Percentiles rank a stretch among this genome's conserved stretches.
phyloP scores from a whole-genome alignment of 2,329 filamentous ascomycete genomes.

The Arthrobotrys sinensis region DNA sequence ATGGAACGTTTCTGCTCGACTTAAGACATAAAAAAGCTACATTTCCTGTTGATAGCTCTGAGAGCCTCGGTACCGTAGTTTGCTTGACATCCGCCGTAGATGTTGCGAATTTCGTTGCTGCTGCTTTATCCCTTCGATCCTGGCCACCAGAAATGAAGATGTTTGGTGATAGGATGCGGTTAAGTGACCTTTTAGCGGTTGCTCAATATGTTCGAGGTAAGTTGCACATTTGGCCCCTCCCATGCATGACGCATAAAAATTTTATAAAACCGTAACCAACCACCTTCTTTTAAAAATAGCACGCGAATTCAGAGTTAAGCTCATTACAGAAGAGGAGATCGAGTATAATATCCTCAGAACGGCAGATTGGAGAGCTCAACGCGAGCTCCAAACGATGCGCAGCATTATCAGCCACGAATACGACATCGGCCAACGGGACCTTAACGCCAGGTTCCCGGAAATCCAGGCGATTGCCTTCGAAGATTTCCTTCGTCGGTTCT shows the following conservation, averaged over 20 bases:
- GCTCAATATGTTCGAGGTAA: constrained; percentile 62
- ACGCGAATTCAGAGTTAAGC: constrained; percentile 45
- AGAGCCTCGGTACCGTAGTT: constrained; percentile 46
- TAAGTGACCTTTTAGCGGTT: constrained; percentile 61
- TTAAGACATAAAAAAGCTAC: constrained; percentile 59
- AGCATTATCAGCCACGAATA: constrained; percentile 52
- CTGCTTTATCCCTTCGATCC: constrained; percentile 58
- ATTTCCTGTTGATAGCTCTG: constrained; percentile 55
- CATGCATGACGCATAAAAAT: constrained; percentile 49
- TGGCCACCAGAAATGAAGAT: constrained; percentile 63
- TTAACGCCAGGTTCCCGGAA: constrained; percentile 51
- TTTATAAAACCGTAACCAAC: constrained; percentile 42
- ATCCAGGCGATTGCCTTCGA: constrained; percentile 39
- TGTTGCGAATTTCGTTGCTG: constrained; percentile 62
- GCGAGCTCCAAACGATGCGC: constrained; percentile 51
- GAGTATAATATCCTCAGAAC: constrained; percentile 41
- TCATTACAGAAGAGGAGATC: constrained; percentile 45
- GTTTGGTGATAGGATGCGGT: constrained; percentile 62
- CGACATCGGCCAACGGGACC: constrained; percentile 44
- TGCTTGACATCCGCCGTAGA: constrained; percentile 63
- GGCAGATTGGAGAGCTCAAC: constrained; percentile 44
- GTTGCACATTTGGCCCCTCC: constrained; percentile 54
- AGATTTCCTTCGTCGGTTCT: constrained; percentile 38
- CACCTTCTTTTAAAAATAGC: constrained; percentile 42
- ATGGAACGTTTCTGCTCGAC: constrained; percentile 62